These are phyloP conservation scores for Podospora tetraspora DNA, from an alignment of 495 filamentous ascomycete species.

Conservation along the genomic window DNA sequence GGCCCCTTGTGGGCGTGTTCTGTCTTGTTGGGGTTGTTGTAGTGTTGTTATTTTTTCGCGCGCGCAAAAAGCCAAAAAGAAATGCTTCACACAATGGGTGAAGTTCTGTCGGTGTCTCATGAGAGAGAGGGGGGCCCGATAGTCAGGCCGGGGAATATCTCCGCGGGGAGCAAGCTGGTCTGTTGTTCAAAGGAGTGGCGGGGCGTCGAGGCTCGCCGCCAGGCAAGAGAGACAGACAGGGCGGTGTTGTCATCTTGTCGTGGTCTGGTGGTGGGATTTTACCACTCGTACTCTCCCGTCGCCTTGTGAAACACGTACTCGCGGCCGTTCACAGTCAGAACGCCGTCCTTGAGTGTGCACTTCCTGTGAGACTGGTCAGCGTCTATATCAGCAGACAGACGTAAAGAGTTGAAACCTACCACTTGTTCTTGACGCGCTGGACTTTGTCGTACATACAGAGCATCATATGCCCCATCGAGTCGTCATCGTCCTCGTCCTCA, in stretches of 20 bases:
- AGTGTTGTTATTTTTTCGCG: too few species aligned
- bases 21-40: neutral
- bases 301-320: conserved; percentile 99
- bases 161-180: neutral
- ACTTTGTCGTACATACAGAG: conserved; percentile 99
- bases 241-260: neutral
- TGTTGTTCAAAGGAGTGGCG: neutral
- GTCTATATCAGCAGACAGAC: neutral
- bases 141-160: too few species aligned
- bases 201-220: neutral
- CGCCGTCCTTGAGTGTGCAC: conserved; percentile 94
- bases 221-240: neutral
- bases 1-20: neutral
- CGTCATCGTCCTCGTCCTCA: conserved; percentile 76
- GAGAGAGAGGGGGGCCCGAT: neutral
- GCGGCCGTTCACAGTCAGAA: conserved; percentile 81
- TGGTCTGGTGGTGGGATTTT: conserved; percentile 17
- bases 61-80: neutral
- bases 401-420: conserved; percentile 43
- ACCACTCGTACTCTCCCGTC: conserved; percentile 97
- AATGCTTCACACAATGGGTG: neutral
- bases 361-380: conserved; percentile 49
- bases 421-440: conserved; percentile 99
- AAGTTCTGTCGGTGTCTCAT: neutral
- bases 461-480: conserved; percentile 75